Evolutionary conservation across 305 asterid genomes (phyloP), one percentile per base, ranked within the genome.

Genomic region (Fraxinus nigra): DNA sequence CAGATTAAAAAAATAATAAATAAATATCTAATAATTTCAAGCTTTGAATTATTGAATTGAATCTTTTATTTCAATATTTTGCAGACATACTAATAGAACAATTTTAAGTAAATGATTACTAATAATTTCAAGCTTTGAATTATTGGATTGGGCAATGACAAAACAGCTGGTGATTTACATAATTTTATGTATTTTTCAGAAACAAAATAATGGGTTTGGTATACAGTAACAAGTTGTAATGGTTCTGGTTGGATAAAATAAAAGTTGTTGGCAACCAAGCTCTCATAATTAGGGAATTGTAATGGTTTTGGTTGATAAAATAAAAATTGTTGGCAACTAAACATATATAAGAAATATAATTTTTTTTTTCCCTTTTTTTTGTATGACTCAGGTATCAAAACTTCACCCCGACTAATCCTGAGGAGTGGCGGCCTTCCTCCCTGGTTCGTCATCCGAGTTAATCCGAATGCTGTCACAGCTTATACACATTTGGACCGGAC

Each of bases 201-300:
- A 43, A 72, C 46, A 37, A 80, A 84, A 73, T 33, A 77, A 86
- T 85, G 76, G 72, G 28, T 77, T 75, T 77, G 84, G 85, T 88
- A 83, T 78, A 84, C 79, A 75, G 77, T 84, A 85, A 80, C 77
- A 77, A 82, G 78, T 78, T 85, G 87, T 78, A 82, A 83, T 79
- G 82, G 56, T 75, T 82, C 38, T 22, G 61, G 79, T 81, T 83
- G 75, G 77, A 78, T 73, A 59, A 7, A 79, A 30, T 20, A 81
- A 75, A 61, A 65, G 30, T 13, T 38, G 13, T 10, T 43, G 51
- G 51, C 51, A 43, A 43, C 16, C 51, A 43, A 43, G 13, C 51
- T 2, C 46, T 38, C 46, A 38, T 38, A 38, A 9, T 43, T n/a
- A 7, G 22, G 76, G 26, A 43, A 16, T 43, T 43, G 16, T 43